Percentiles rank a stretch among this genome's conserved stretches.
phyloP scores from a whole-genome alignment of 1,139 yeast genomes.

The Suhomyces guaymorum region DNA sequence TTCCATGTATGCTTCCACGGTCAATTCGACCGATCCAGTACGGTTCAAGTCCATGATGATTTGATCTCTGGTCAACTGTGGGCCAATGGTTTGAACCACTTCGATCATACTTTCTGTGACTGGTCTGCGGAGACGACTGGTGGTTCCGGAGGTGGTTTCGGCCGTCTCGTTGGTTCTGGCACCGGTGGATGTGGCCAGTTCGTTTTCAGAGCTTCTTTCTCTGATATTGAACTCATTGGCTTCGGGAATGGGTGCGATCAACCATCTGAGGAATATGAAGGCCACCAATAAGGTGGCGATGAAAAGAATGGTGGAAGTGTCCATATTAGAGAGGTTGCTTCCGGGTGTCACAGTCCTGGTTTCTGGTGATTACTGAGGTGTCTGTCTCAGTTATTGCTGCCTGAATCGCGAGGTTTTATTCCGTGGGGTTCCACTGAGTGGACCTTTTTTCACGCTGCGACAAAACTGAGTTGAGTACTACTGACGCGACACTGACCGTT shows the following conservation, averaged over 20 bases:
- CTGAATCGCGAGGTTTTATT: too few species aligned
- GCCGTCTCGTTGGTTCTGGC: conserved; percentile 17
- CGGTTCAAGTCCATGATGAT: conserved; percentile 63
- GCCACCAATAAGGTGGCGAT: conserved; percentile 51
- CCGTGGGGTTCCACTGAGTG: too few species aligned
- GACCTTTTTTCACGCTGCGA: too few species aligned
- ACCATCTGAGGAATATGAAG: conserved; percentile 61
- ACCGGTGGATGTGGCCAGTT: conserved; percentile 13
- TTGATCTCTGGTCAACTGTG: conserved; percentile 68
- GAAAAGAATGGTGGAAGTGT: conserved; percentile 53
- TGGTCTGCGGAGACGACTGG: conserved; percentile 45
- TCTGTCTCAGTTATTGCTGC: too few species aligned
- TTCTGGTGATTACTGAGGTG: too few species aligned
- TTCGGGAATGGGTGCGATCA: conserved; percentile 55
- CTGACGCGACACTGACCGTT: too few species aligned
- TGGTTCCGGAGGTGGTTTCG: conserved; percentile 26
- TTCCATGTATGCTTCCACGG: conserved; percentile 69
- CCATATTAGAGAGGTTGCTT: too few species aligned
- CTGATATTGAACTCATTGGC: conserved; percentile 26
- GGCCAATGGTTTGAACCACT: conserved; percentile 82
- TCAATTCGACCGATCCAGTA: conserved; percentile 78
- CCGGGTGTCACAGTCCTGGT: too few species aligned
- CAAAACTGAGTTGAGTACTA: too few species aligned
- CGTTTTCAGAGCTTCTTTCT: conserved; percentile 16
- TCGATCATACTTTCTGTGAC: conserved; percentile 84